Percentiles rank a stretch among this genome's conserved stretches.
These are phyloP conservation scores for Cyanidioschyzon merolae DNA, from an alignment of 23 red algal species.

Conservation along the genomic window DNA sequence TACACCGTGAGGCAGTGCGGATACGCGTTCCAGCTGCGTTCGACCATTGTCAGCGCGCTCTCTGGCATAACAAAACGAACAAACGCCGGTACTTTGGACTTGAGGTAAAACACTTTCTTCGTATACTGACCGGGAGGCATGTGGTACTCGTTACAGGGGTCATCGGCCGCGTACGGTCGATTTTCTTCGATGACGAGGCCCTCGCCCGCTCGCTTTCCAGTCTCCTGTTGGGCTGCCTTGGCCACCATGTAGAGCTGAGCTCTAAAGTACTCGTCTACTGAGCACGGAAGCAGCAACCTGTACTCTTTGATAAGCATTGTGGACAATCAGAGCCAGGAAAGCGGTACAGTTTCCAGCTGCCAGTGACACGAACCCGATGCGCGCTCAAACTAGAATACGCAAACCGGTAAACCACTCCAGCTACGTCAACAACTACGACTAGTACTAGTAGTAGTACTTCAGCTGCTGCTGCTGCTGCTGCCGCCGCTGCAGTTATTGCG, in stretches of 20 bases:
- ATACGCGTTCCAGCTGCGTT: constrained; percentile 75
- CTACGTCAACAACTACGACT: no score
- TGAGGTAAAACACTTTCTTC: constrained; percentile 24
- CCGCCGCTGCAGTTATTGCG: no score
- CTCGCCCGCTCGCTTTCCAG: constrained; percentile 38
- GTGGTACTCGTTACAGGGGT: constrained; percentile 30
- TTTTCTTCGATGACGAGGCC: constrained; percentile 68
- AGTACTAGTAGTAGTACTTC: no score
- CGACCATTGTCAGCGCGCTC: constrained; percentile 30
- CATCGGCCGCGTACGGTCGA: constrained; percentile 39
- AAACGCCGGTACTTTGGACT: constrained; percentile 47
- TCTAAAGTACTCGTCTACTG: constrained; percentile 28
- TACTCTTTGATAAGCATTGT: constrained; percentile 95
- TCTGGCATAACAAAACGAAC: constrained; percentile 49
- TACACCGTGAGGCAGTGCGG: constrained; percentile 45
- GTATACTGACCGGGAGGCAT: constrained; percentile 79
- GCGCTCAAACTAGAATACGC: no score
- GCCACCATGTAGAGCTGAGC: constrained; percentile 78
- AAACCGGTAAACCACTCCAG: no score
- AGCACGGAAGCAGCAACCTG: constrained; percentile 65
- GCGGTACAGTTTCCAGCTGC: no score
- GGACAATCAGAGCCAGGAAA: background rate
- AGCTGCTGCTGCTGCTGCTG: no score
- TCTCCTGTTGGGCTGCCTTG: constrained; percentile 43
- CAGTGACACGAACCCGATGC: no score